A percentile compares a stretch with the other conserved stretches of the same genome.
Evolutionary conservation across 176 grass and related monocot genomes (phyloP).

Genomic region (Eragrostis nindensis): DNA sequence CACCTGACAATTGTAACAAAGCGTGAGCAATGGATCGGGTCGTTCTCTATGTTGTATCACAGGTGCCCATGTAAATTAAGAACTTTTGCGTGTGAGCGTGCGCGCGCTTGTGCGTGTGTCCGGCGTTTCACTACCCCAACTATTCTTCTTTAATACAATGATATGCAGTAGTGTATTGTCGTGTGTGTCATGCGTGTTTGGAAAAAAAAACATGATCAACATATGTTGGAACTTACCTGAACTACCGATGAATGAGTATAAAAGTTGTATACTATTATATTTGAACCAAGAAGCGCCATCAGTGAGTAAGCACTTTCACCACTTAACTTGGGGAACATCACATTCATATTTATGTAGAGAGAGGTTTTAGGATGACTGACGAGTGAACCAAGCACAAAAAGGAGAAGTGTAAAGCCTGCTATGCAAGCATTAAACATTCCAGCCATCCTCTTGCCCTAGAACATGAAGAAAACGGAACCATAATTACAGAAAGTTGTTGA

Average conservation of each 20-base stretch:
- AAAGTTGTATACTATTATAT: slow-evolving; percentile 87
- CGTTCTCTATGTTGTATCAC: too few species aligned
- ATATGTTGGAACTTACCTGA: slow-evolving; percentile 49
- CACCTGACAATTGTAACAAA: neutral
- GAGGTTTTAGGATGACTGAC: slow-evolving; percentile 78
- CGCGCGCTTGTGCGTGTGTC: too few species aligned
- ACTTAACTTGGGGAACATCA: slow-evolving; percentile 82
- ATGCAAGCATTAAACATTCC: slow-evolving; percentile 51
- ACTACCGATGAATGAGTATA: slow-evolving; percentile 84
- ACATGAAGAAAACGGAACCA: slow-evolving; percentile 18
- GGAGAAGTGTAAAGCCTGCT: slow-evolving; percentile 67
- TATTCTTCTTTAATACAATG: too few species aligned
- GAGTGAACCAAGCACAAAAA: slow-evolving; percentile 76
- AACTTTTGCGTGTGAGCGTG: too few species aligned
- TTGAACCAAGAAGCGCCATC: slow-evolving; percentile 85
- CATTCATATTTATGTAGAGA: slow-evolving; percentile 50
- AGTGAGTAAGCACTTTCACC: slow-evolving; percentile 82
- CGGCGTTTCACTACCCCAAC: too few species aligned
- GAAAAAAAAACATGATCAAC: too few species aligned
- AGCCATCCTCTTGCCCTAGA: slow-evolving; percentile 55
- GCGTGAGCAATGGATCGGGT: neutral
- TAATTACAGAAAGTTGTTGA: slow-evolving; percentile 23
- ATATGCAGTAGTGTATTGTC: too few species aligned
- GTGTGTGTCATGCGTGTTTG: too few species aligned
- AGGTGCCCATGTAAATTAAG: too few species aligned